These are phyloP conservation scores for Yamagishiella unicocca DNA, from an alignment of 139 green algal species.

Conservation along the genomic window DNA sequence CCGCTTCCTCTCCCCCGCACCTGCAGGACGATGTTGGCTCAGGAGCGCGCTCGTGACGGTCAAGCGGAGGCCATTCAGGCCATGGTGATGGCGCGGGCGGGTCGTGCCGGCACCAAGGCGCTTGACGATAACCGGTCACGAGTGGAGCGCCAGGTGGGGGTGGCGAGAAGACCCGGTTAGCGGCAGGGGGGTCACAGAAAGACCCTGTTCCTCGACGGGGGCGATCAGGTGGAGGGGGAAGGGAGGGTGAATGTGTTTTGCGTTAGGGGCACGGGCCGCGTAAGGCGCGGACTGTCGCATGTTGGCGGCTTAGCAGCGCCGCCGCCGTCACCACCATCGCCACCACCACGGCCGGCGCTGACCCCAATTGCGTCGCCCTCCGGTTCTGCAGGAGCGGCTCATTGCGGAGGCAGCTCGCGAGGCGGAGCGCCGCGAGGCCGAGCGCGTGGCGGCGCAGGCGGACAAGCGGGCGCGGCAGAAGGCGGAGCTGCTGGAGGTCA, in stretches of 20 bases:
- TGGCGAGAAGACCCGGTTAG: neutral
- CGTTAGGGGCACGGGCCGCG: too few species aligned
- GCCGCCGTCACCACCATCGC: too few species aligned
- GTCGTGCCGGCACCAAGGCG: conserved; percentile 6
- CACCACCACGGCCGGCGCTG: too few species aligned
- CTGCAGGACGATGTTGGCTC: neutral
- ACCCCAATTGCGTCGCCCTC: too few species aligned
- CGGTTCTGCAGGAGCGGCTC: conserved; percentile 18
- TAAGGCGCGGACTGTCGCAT: too few species aligned
- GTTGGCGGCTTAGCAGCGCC: too few species aligned
- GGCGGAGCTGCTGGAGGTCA: conserved; percentile 4
- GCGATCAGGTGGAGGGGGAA: too few species aligned
- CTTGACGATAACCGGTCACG: conserved; percentile 15
- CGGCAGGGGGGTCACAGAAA: too few species aligned
- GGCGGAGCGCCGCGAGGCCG: conserved; percentile 14
- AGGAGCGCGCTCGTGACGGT: conserved; percentile 27
- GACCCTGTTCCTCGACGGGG: too few species aligned
- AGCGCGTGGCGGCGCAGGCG: neutral
- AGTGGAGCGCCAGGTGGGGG: conserved; percentile 31
- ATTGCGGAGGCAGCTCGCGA: neutral
- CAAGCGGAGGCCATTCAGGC: neutral
- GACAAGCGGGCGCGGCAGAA: neutral
- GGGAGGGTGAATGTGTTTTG: too few species aligned
- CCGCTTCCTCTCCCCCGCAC: neutral
- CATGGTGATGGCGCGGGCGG: neutral